Evolutionary conservation across 2,329 filamentous ascomycete species (phyloP).

Genomic region (Nannizzia gypsea): DNA sequence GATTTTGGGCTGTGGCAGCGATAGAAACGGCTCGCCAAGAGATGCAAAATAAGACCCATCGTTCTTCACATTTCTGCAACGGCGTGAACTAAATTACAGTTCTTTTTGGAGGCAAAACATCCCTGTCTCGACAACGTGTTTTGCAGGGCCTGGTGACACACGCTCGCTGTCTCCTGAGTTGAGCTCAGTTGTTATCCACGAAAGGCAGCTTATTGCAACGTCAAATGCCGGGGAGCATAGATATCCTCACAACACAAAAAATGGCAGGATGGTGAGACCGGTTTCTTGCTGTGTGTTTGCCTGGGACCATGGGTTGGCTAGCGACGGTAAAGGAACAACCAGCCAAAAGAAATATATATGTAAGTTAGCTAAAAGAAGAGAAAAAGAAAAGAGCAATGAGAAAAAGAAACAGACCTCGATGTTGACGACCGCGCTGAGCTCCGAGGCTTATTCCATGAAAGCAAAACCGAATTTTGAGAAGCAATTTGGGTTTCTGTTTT

Average conservation of each 20-base stretch:
- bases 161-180: neutral
- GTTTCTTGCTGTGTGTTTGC: neutral
- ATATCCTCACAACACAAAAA: neutral
- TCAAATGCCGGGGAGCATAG: neutral
- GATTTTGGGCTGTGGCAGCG: no score
- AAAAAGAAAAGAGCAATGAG: neutral
- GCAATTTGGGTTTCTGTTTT: neutral
- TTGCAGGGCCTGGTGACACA: neutral
- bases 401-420: neutral
- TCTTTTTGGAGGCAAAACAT: neutral
- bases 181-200: neutral
- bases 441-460: neutral
- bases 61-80: conserved; percentile 2
- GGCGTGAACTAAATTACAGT: conserved; percentile 3
- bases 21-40: neutral
- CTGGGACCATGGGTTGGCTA: neutral
- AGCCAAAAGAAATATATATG: no score
- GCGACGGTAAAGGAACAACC: neutral
- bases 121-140: conserved; percentile 2
- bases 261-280: neutral
- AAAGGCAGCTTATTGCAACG: neutral
- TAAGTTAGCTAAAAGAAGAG: neutral
- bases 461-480: neutral
- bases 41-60: neutral
- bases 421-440: neutral